Percentiles rank a stretch among this genome's conserved stretches.
Evolutionary conservation across 306 rosid species (phyloP).

Genomic region (Ormosia semicastrata): DNA sequence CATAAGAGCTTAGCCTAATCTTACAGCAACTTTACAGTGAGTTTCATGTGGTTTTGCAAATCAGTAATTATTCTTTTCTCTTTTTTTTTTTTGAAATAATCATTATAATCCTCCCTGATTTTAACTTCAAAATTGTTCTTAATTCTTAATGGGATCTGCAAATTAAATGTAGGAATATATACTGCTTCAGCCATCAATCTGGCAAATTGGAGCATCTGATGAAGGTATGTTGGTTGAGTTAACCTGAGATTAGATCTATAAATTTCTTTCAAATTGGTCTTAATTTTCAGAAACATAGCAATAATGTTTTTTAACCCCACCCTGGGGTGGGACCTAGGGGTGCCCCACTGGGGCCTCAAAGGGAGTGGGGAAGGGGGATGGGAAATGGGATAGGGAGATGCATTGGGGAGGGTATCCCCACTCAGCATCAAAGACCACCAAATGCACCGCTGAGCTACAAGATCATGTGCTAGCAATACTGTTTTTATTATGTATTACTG

Average conservation of each 20-base stretch:
- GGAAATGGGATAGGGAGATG: no score
- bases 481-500: neutral
- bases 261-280: neutral
- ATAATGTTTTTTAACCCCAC: neutral
- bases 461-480: no score
- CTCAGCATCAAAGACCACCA: no score
- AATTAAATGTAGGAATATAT: conserved; percentile 72
- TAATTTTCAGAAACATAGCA: neutral
- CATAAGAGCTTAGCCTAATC: neutral
- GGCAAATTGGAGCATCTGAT: conserved; percentile 96
- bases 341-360: no score
- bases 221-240: conserved; percentile 65
- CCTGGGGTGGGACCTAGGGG: no score
- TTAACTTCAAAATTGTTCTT: conserved; percentile 16
- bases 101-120: neutral
- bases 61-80: neutral
- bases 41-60: neutral
- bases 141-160: conserved; percentile 4
- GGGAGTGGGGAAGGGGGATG: no score
- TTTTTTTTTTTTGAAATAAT: neutral
- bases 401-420: no score
- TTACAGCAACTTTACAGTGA: neutral
- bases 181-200: conserved; percentile 95
- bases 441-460: neutral
- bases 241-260: conserved; percentile 13